Percentiles rank a stretch among this genome's conserved stretches.
phyloP scores from a whole-genome alignment of 192 early-diverging fungal genomes.

The Umbelopsis sp. region DNA sequence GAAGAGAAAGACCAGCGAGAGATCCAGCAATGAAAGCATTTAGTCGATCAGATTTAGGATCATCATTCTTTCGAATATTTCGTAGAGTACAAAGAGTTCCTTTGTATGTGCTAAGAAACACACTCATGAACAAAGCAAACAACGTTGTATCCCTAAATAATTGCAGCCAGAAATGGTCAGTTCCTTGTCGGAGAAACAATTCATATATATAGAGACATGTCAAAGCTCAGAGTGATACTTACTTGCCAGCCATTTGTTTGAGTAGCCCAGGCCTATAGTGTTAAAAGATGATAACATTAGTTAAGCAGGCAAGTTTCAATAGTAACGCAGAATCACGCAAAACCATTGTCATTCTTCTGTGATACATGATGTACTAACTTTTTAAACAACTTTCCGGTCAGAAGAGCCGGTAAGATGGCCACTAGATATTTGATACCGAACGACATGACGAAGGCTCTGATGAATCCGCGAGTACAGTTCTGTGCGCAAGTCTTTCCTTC shows the following conservation, averaged over 20 bases:
- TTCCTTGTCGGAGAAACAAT: neutral
- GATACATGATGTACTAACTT: conserved; percentile 29
- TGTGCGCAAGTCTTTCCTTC: conserved; percentile 64
- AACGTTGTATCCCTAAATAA: conserved; percentile 53
- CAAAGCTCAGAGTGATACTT: neutral
- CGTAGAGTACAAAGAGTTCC: conserved; percentile 63
- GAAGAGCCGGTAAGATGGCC: conserved; percentile 48
- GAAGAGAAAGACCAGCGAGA: conserved; percentile 59
- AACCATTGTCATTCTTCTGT: too few relatives aligned
- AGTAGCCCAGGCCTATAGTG: conserved; percentile 41
- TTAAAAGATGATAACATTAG: neutral
- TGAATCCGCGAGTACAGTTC: conserved; percentile 63
- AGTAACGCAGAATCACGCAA: too few relatives aligned
- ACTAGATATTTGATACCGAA: conserved; percentile 63
- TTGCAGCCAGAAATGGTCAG: neutral
- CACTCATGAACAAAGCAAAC: conserved; percentile 71
- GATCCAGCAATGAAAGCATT: conserved; percentile 67
- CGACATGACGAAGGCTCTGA: conserved; percentile 62
- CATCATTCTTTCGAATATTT: conserved; percentile 35
- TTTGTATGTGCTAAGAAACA: conserved; percentile 66
- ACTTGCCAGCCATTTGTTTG: conserved; percentile 49
- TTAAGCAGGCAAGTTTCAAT: too few relatives aligned
- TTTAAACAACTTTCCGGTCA: conserved; percentile 58
- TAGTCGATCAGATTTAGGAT: conserved; percentile 51
- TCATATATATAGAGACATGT: neutral